These are phyloP conservation scores for Litchi chinensis DNA, from an alignment of 345 rosid species.

Conservation along the genomic window DNA sequence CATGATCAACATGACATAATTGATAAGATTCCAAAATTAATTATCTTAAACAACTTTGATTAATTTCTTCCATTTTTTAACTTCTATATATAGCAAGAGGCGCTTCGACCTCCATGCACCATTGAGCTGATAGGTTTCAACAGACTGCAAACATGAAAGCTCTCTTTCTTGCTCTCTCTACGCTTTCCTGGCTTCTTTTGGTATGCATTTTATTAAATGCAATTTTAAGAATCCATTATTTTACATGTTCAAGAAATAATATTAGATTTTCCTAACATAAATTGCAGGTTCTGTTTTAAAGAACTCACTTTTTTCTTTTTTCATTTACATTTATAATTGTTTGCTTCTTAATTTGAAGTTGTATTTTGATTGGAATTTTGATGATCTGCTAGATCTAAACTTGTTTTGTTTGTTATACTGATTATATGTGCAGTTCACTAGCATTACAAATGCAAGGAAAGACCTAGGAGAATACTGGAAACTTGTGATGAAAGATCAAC, in stretches of 20 bases:
- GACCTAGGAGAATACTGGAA: slow-evolving; percentile 17
- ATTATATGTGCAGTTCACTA: slow-evolving; percentile 2
- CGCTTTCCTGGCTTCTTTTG: slow-evolving; percentile 10
- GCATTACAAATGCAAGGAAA: slow-evolving; percentile 12
- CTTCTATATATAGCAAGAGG: too few species aligned
- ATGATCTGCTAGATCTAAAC: neutral
- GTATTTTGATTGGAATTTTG: too few species aligned
- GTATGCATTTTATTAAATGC: slow-evolving; percentile 4
- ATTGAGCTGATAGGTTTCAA: neutral
- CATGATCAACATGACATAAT: too few species aligned
- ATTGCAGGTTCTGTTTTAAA: too few species aligned
- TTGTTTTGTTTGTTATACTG: neutral
- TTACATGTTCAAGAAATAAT: neutral
- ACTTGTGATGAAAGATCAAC: slow-evolving; percentile 3
- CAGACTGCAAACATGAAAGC: neutral
- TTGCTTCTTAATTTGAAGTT: too few species aligned
- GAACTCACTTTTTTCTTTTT: too few species aligned
- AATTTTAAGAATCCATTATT: neutral
- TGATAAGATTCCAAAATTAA: too few species aligned
- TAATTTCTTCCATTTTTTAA: too few species aligned
- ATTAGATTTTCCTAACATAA: too few species aligned
- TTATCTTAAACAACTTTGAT: too few species aligned
- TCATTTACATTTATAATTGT: too few species aligned
- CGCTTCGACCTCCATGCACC: neutral
- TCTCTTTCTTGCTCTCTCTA: neutral